These are phyloP conservation scores for Ziziphus jujuba DNA, from an alignment of 306 rosid species.

Conservation along the genomic window DNA sequence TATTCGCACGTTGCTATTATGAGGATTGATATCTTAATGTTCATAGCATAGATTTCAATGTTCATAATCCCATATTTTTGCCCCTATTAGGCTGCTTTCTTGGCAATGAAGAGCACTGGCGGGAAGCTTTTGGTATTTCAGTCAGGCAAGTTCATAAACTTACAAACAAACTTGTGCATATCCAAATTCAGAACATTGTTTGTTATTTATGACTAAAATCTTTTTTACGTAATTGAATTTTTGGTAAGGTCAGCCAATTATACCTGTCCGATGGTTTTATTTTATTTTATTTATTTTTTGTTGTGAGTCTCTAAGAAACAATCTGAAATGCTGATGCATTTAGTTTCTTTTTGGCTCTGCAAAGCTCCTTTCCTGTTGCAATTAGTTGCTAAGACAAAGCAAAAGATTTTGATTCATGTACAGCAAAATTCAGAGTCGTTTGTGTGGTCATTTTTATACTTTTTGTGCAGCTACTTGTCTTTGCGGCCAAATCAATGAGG, in stretches of 20 bases:
- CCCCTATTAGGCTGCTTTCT: conserved; percentile 73
- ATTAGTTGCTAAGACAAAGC: background rate
- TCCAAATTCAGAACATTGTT: background rate
- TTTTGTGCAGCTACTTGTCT: too few relatives aligned
- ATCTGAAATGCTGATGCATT: background rate
- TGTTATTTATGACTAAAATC: background rate
- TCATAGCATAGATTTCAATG: conserved; percentile 5
- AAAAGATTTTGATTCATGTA: background rate
- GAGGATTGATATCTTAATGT: background rate
- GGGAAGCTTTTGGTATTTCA: conserved; percentile 94
- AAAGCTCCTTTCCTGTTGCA: background rate
- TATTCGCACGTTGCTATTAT: background rate
- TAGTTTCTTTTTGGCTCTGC: background rate
- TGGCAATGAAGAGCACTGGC: conserved; percentile 92
- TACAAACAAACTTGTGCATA: background rate
- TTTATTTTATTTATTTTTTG: background rate
- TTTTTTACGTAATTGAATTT: background rate
- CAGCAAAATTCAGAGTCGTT: background rate
- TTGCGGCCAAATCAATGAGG: too few relatives aligned
- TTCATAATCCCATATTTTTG: conserved; percentile 12
- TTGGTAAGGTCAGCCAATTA: background rate
- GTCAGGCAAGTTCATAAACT: conserved; percentile 69
- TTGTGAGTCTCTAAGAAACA: background rate
- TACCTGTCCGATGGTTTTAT: too few relatives aligned
- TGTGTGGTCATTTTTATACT: too few relatives aligned